phyloP scores from a whole-genome alignment of 371 early-diverging fungal species.

The Dinochytrium kinnereticum region DNA sequence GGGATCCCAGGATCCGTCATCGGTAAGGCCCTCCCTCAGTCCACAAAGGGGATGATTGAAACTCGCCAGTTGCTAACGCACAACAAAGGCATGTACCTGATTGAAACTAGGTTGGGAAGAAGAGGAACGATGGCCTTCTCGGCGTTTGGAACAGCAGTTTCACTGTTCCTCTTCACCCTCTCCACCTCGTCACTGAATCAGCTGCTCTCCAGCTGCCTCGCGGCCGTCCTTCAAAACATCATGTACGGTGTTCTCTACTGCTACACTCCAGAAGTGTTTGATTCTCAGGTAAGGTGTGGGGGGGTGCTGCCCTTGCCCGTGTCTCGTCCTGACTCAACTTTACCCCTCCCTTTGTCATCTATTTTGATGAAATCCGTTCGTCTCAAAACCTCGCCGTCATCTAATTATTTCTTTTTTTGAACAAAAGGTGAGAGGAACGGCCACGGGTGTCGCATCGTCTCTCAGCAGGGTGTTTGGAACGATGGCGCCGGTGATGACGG shows the following conservation, averaged over 20 bases:
- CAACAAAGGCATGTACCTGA: conserved; percentile 75
- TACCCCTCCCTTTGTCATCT: too few relatives aligned
- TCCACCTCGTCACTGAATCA: conserved; percentile 59
- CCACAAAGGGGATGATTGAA: too few relatives aligned
- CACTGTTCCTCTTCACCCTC: conserved; percentile 70
- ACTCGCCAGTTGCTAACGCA: too few relatives aligned
- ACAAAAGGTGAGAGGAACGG: conserved; percentile 68
- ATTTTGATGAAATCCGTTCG: not conserved
- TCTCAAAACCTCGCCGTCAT: not conserved
- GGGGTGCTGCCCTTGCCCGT: too few relatives aligned
- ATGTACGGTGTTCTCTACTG: conserved; percentile 79
- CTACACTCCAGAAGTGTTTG: conserved; percentile 91
- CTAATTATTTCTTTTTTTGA: not conserved
- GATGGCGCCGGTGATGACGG: conserved; percentile 75
- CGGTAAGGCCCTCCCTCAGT: conserved; percentile 34
- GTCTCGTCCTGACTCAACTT: too few relatives aligned
- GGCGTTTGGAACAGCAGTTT: conserved; percentile 70
- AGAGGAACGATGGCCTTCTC: conserved; percentile 82
- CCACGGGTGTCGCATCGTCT: conserved; percentile 80
- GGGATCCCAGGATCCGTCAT: conserved; percentile 85
- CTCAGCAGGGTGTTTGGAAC: conserved; percentile 79
- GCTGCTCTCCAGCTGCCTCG: conserved; percentile 67
- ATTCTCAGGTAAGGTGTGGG: conserved; percentile 54
- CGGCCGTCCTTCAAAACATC: conserved; percentile 73
- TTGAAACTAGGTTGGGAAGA: conserved; percentile 78